Evolutionary conservation across 768 basidiomycete genomes (phyloP), one percentile per base, ranked within the genome.

Genomic region (Galerina sulciceps): DNA sequence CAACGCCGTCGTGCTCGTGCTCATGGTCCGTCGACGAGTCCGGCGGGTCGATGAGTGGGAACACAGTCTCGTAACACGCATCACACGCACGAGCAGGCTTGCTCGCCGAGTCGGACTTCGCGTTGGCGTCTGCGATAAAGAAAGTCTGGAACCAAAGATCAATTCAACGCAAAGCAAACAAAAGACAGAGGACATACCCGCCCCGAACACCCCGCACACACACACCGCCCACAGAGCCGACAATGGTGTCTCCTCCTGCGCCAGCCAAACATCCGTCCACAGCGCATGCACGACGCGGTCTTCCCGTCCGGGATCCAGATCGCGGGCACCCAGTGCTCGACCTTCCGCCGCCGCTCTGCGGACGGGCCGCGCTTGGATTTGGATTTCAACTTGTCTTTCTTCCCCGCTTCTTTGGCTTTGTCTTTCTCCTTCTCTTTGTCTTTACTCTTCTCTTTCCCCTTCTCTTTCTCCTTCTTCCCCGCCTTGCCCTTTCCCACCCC

Each of bases 261-360:
- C 86, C 91, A 90, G 6, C 90, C 88, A 72, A 95, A 96, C 44
- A 81, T 69, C 41, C 83, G 76, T 5, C 85, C 85, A 67, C 95
- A 97, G 10, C 90, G 80, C 93, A 94, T 94, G 69, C 95, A 97
- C 18, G 81, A 79, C 53, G 84, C 83, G n/a, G 91, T 88, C 71
- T 84, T 91, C 58, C 85, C 83, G 67, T 97, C 93, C 0, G 95
- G 93, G 31, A 96, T 88, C 95, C 95, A 97, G 22, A 96, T 84
- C 0, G 95, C 90, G 4, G 95, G 94, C 1, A 94, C 85, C 77
- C 94, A 96, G 71, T 91, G 86, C 44, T 91, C 90, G 53, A 90
- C 88, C 67, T 76, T 82, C 10, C 79, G 77, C 41, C 85, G 70
- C 64, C 79, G 75, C 63, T 80, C 77, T 52, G 48, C 55, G 14